Base-by-base conservation (phyloP, 352 stramenopile genomes). In the Pythium apleroticum region DNA sequence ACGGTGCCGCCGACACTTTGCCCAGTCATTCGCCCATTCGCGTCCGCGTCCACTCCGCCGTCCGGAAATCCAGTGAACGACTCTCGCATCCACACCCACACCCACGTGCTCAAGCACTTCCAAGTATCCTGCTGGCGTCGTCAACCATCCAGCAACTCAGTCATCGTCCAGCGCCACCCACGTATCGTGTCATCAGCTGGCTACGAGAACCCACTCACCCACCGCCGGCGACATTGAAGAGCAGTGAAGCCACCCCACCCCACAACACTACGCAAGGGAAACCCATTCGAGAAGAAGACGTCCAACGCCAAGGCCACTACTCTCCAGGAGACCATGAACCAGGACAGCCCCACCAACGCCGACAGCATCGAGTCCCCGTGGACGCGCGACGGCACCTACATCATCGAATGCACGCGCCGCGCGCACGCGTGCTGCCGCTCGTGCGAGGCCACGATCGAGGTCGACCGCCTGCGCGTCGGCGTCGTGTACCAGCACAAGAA, bases 401-500 rank as follows among this genome's bases (percentile, higher is more conserved):
- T 93, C 68, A 90, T 93, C 63, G 84, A 93, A 50, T 77, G 78
- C 25, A 91, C 81, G 37, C 77, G 77, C 50, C 80, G 83, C 59
- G 77, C 78, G 35, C 78, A 90, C 58, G 78, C 80, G 30, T 90
- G 84, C 75, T 93, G 84, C 69, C 86, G 86, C 67, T 84, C 84
- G 66, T 93, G 84, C 69, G 77, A 90, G 41, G 71, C 60, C 37
- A 89, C 72, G 25, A 91, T 93, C 53, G 80, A 89, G 24, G 66
- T 80, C 48, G 78, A 77, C 17, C 80, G 79, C 49, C 74, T 93
- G 49, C 84, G 84, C 68, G 78, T 93, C 30, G 84, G 84, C 55
- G 84, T 93, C 55, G 81, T 93, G 3, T 93, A 83, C 65, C 84
- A 91, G 69, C 84, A 93, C 67, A 80, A 80, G 68, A 90, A 90